These are phyloP conservation scores for Cenchrus purpureus DNA, from an alignment of 176 grass and related monocot genomes.

Conservation along the genomic window DNA sequence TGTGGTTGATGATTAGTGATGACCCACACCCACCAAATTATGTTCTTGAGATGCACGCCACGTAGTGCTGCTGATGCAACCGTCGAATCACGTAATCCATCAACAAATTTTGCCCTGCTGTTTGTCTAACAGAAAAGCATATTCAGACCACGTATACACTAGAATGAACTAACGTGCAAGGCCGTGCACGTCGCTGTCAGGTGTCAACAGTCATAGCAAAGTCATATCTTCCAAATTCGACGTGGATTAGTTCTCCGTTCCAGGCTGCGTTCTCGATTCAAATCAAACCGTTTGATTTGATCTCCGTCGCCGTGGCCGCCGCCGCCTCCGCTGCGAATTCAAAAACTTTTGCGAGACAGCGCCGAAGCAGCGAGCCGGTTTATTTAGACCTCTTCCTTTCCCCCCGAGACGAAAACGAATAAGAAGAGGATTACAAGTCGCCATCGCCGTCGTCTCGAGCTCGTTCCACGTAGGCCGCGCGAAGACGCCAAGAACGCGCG, in stretches of 20 bases:
- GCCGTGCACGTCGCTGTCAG: not conserved
- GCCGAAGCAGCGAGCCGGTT: not conserved
- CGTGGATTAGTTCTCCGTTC: not conserved
- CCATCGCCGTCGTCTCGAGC: not conserved
- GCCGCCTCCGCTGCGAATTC: not conserved
- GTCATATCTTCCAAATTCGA: not conserved
- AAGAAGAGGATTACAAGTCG: not conserved
- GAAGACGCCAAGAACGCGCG: constrained; percentile 62
- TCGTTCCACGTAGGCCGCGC: constrained; percentile 27
- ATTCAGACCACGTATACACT: not conserved
- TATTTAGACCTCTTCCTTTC: not conserved
- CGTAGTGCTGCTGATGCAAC: not conserved
- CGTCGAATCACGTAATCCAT: not conserved
- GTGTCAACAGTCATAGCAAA: constrained; percentile 6
- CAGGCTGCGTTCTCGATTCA: not conserved
- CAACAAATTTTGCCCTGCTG: not conserved
- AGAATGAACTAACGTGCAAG: not conserved
- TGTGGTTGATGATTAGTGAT: not conserved
- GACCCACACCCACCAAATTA: not conserved
- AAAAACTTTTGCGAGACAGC: constrained; percentile 29
- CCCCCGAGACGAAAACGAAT: not conserved
- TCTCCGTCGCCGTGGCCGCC: not conserved
- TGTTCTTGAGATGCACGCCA: not conserved
- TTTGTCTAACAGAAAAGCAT: not conserved
- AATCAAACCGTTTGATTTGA: constrained; percentile 21